Evolutionary conservation across 441 rosid genomes (phyloP).

Genomic region (Gossypium lobatum): DNA sequence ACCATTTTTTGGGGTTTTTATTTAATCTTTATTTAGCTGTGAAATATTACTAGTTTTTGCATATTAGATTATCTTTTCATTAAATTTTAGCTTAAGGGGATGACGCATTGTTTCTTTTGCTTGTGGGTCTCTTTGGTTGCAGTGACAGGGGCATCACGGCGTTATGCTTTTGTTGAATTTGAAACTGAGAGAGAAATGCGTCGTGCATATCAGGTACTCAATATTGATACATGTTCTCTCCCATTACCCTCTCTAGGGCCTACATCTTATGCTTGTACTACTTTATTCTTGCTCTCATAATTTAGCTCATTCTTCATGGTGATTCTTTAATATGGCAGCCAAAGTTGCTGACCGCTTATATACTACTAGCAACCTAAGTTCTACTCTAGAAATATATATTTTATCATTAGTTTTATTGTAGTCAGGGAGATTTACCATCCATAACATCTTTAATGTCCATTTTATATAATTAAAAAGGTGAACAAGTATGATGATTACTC

Average conservation of each 20-base stretch:
- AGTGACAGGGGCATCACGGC: slow-evolving; percentile 88
- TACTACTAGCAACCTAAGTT: background rate
- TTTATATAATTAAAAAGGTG: background rate
- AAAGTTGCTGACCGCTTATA: background rate
- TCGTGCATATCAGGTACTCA: slow-evolving; percentile 68
- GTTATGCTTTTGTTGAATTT: slow-evolving; percentile 83
- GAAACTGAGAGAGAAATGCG: slow-evolving; percentile 72
- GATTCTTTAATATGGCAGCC: background rate
- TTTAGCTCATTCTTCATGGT: background rate
- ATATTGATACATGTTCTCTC: background rate
- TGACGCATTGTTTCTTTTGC: background rate
- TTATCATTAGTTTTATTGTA: background rate
- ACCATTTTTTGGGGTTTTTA: slow-evolving; percentile 4
- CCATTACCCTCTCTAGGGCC: background rate
- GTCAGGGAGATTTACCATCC: background rate
- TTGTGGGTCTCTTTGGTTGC: slow-evolving; percentile 5
- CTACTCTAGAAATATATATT: background rate
- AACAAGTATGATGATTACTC: slow-evolving; percentile 8
- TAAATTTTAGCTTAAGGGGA: background rate
- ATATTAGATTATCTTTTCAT: background rate
- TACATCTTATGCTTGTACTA: too few species aligned
- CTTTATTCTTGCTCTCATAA: background rate
- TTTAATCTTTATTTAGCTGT: background rate
- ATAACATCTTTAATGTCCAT: background rate
- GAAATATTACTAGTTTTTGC: slow-evolving; percentile 8